Evolutionary conservation across 345 rosid species (phyloP).

Genomic region (Raphanus raphanistrum): DNA sequence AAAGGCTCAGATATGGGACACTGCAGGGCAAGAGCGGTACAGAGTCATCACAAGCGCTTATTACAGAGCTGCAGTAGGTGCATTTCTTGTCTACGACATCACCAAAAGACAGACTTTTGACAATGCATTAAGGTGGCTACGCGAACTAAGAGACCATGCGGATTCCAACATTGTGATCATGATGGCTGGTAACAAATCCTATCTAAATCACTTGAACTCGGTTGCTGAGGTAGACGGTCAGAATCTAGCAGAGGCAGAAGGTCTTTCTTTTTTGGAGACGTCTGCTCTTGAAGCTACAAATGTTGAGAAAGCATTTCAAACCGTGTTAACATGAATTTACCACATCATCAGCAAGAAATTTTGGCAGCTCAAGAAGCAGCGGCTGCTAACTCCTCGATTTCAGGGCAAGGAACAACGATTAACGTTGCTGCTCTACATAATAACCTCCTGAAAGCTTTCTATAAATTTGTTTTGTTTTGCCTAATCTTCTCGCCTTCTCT

Average conservation of each 20-base stretch:
- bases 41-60: slow-evolving; percentile 72
- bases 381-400: slow-evolving; percentile 42
- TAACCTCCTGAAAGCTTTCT: neutral
- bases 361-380: slow-evolving; percentile 66
- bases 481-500: slow-evolving; percentile 3
- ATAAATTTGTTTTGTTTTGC: slow-evolving; percentile 2
- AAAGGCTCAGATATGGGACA: slow-evolving; percentile 82
- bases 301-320: slow-evolving; percentile 68
- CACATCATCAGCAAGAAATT: slow-evolving; percentile 65
- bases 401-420: slow-evolving; percentile 66
- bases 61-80: slow-evolving; percentile 77
- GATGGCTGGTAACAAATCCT: slow-evolving; percentile 75
- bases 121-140: slow-evolving; percentile 66
- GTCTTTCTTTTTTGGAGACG: slow-evolving; percentile 68
- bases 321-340: slow-evolving; percentile 60
- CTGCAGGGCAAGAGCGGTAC: slow-evolving; percentile 80
- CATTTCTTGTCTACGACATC: slow-evolving; percentile 71
- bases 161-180: slow-evolving; percentile 77
- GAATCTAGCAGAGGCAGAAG: slow-evolving; percentile 60
- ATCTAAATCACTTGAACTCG: slow-evolving; percentile 64
- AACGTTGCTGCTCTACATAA: slow-evolving; percentile 70
- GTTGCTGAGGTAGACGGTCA: slow-evolving; percentile 60
- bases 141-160: slow-evolving; percentile 66
- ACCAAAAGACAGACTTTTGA: slow-evolving; percentile 76
- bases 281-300: slow-evolving; percentile 75